Evolutionary conservation across 176 grass and related monocot genomes (phyloP).

Genomic region (Lolium perenne): DNA sequence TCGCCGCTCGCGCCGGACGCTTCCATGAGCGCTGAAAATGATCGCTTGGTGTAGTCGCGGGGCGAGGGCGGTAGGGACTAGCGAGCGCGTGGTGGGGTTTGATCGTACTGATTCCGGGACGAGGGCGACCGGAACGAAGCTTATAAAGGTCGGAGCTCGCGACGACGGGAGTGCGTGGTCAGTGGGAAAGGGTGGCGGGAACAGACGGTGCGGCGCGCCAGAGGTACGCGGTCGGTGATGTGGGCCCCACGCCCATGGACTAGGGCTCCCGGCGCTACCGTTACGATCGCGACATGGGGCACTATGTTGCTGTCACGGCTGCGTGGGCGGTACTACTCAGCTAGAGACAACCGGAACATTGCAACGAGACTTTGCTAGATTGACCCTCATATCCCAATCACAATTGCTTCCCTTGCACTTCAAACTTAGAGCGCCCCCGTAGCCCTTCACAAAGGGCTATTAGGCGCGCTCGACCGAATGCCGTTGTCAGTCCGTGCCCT

Average conservation of each 20-base stretch:
- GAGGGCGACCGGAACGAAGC: not conserved
- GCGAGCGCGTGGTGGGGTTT: constrained; percentile 22
- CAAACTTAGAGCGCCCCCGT: not conserved
- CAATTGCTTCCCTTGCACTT: constrained; percentile 64
- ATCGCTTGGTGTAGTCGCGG: constrained; percentile 30
- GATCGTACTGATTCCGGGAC: constrained; percentile 42
- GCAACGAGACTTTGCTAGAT: not conserved
- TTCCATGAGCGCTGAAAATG: constrained; percentile 40
- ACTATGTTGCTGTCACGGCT: constrained; percentile 34
- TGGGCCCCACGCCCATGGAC: constrained; percentile 51
- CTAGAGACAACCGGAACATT: not conserved
- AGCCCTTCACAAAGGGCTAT: too few species aligned
- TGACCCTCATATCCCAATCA: not conserved
- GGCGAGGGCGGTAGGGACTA: not conserved
- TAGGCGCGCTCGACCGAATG: too few species aligned
- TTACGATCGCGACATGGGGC: not conserved
- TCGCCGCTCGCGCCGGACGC: constrained; percentile 42
- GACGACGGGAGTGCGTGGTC: not conserved
- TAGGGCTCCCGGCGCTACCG: not conserved
- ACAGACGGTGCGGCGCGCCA: not conserved
- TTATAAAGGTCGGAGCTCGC: constrained; percentile 46
- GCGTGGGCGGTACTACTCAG: constrained; percentile 48
- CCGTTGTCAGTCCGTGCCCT: too few species aligned
- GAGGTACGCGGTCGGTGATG: constrained; percentile 31
- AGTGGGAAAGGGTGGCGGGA: constrained; percentile 1